Base-by-base conservation (phyloP, 2,329 filamentous ascomycete species). In the Keithomyces neogunnii region DNA sequence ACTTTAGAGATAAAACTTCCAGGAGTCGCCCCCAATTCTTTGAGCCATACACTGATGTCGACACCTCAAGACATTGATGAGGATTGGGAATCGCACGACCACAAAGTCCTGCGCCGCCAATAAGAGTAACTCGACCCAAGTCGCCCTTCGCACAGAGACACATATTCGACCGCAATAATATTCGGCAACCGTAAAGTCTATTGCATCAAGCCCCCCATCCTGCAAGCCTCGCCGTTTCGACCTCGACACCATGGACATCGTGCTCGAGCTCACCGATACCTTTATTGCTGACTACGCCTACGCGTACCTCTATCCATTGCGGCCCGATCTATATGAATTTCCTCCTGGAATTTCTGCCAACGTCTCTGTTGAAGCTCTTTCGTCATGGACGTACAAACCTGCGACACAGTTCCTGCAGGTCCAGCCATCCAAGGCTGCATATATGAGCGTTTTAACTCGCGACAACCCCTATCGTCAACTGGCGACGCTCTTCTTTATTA, bases 241-340 rank as follows among this genome's bases (percentile, higher is more conserved):
- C 33, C 13, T 44, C 39, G 47, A 57, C 73, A 75, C 66, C 69
- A 96, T 97, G 92, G 92, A 97, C 76, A 82, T 96, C 71, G 82
- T 93, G 45, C 85, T 96, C 58, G 91, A 96, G 71, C 62, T 91
- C 54, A 79, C 82, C 70, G 92, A 97, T 71, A 88, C 85, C 61
- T 89, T 86, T 63, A 62, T 91, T 56, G 86, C 86, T 69, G 92
- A 97, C 72, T 81, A 85, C 59, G 60, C 87, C 53, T 96, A 95
- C 66, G 85, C 90, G 47, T 75, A 72, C 36, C 59, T 86, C 5
- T 73, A 88, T n/a, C 90, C 91, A 6, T 73, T 73, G 45, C 73
- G 70, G 32, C 70, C 74, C 10, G 73, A 74, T 31, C 76, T 74
- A 19, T 78, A 78, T 62, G 75, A 79, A 64, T 72, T 73, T 56